These are phyloP conservation scores for Aspergillus ruber DNA, from an alignment of 2,329 filamentous ascomycete species.

Conservation along the genomic window DNA sequence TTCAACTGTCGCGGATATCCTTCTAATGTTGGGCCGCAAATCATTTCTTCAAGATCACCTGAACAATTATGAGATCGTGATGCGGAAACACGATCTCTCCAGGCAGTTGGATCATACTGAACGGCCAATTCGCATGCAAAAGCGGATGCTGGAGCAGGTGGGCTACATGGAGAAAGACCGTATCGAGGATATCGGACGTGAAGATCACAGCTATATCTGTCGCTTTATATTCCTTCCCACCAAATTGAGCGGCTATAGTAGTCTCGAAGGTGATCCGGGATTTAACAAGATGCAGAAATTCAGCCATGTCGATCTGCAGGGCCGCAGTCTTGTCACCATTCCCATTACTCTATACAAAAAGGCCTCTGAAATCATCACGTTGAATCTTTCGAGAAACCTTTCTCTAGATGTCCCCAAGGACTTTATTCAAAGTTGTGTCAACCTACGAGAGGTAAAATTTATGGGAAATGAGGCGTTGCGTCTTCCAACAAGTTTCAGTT, in stretches of 20 bases:
- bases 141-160: conserved; percentile 80
- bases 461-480: conserved; percentile 88
- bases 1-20: conserved; percentile 77
- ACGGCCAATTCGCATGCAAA: conserved; percentile 84
- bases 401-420: conserved; percentile 90
- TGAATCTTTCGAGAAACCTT: conserved; percentile 88
- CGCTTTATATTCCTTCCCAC: conserved; percentile 91
- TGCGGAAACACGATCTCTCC: conserved; percentile 86
- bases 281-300: conserved; percentile 81
- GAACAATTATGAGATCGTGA: conserved; percentile 90
- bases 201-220: conserved; percentile 95
- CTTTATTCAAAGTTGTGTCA: conserved; percentile 89
- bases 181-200: conserved; percentile 86
- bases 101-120: conserved; percentile 73
- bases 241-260: conserved; percentile 72
- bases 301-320: conserved; percentile 86
- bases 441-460: conserved; percentile 90
- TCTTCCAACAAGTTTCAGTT: conserved; percentile 73
- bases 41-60: conserved; percentile 84
- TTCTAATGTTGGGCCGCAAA: conserved; percentile 88
- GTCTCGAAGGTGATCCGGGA: conserved; percentile 68
- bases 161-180: conserved; percentile 82
- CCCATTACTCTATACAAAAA: conserved; percentile 91
- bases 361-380: conserved; percentile 83
- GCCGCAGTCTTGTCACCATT: conserved; percentile 86